phyloP scores from a whole-genome alignment of 2,329 filamentous ascomycete species.

The Xylaria sp. region DNA sequence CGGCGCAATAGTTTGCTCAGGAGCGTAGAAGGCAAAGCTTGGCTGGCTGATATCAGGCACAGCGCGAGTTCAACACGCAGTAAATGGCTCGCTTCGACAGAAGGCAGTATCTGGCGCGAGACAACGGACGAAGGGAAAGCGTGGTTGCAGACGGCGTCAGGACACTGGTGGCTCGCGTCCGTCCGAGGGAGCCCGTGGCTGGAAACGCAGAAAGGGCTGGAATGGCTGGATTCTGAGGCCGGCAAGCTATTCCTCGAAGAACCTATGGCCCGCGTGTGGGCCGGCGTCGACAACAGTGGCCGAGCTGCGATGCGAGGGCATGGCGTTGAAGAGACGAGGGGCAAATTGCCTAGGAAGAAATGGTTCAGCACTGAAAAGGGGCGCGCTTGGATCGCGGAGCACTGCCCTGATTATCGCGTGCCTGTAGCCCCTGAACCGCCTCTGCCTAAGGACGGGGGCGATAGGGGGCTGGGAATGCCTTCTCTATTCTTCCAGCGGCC shows the following conservation, averaged over 20 bases:
- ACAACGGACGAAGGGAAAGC: background rate
- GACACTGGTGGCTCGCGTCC: constrained; percentile 16
- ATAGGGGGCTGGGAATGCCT: background rate
- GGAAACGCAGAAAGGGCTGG: background rate
- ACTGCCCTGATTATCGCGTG: constrained; percentile 5
- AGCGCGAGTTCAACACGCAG: background rate
- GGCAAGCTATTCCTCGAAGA: background rate
- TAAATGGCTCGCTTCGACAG: constrained; percentile 8
- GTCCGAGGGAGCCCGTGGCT: background rate
- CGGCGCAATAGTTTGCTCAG: background rate
- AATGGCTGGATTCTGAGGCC: constrained; percentile 11
- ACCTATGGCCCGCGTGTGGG: constrained; percentile 2
- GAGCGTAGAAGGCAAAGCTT: background rate
- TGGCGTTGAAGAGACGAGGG: background rate
- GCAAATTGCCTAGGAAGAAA: background rate
- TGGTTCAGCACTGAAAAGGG: constrained; percentile 10
- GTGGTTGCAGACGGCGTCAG: constrained; percentile 2
- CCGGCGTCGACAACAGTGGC: background rate
- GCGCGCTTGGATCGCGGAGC: constrained; percentile 8
- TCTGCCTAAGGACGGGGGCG: background rate
- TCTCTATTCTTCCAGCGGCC: background rate
- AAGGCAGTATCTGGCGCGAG: constrained; percentile 12
- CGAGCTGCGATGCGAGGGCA: background rate
- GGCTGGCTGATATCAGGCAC: background rate
- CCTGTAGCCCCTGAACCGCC: constrained; percentile 1